Percentiles rank a stretch among this genome's conserved stretches.
These are phyloP conservation scores for Pyrenochaeta sp. DNA, from an alignment of 2,329 filamentous ascomycete genomes.

Conservation along the genomic window DNA sequence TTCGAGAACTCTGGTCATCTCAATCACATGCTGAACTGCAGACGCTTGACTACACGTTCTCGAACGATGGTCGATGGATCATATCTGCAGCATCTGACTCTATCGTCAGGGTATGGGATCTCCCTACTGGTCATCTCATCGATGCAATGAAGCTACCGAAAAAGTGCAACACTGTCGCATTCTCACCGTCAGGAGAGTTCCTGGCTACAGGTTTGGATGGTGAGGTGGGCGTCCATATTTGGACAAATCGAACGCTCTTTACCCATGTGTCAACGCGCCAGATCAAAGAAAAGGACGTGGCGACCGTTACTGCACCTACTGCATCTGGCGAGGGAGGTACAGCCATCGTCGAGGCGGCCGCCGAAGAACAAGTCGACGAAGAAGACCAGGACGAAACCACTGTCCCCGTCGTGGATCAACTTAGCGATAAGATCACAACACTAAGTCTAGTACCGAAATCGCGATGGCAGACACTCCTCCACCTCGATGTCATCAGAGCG, in stretches of 20 bases:
- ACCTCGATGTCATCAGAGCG: constrained; percentile 87
- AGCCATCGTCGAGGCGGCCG: constrained; percentile 77
- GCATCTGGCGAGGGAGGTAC: constrained; percentile 83
- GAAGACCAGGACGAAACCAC: constrained; percentile 52
- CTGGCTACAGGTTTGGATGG: constrained; percentile 87
- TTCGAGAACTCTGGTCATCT: constrained; percentile 82
- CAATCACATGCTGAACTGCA: constrained; percentile 59
- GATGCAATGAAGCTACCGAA: constrained; percentile 84
- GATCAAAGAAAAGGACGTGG: constrained; percentile 78
- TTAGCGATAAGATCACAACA: constrained; percentile 83
- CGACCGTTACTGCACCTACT: constrained; percentile 71
- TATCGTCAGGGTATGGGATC: constrained; percentile 87
- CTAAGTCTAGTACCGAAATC: constrained; percentile 88
- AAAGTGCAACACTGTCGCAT: constrained; percentile 82
- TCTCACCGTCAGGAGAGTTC: constrained; percentile 90
- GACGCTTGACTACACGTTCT: constrained; percentile 68
- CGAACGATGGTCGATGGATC: constrained; percentile 91
- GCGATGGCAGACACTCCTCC: constrained; percentile 91
- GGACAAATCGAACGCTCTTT: constrained; percentile 94
- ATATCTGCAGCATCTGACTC: constrained; percentile 84
- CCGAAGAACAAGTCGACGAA: constrained; percentile 60
- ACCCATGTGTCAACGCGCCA: constrained; percentile 85
- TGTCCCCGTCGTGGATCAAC: constrained; percentile 71
- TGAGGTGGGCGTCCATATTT: constrained; percentile 87
- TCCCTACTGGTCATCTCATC: constrained; percentile 93